phyloP scores from a whole-genome alignment of 805 yeast genomes.

The Myxozyma mucilagina region DNA sequence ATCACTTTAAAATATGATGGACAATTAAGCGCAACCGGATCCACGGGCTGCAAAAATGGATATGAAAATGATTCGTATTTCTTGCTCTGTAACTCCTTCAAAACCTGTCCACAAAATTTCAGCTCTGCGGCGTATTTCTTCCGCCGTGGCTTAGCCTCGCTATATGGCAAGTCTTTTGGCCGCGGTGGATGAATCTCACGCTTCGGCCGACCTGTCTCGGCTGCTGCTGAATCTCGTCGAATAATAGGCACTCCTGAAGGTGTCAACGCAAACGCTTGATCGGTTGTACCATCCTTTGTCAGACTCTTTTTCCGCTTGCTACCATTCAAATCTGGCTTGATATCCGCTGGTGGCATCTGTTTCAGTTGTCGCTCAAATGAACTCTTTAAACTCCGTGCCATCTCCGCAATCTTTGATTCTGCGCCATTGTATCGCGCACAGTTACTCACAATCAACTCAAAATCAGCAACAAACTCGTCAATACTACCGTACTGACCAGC shows the following conservation, averaged over 20 bases:
- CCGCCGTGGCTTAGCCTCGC: slow-evolving; percentile 82
- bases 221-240: slow-evolving; percentile 66
- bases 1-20: slow-evolving; percentile 87
- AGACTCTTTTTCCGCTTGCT: slow-evolving; percentile 35
- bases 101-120: slow-evolving; percentile 75
- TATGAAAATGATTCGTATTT: slow-evolving; percentile 81
- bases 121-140: slow-evolving; percentile 89
- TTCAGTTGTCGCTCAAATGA: slow-evolving; percentile 91
- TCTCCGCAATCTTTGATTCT: slow-evolving; percentile 76
- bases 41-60: slow-evolving; percentile 93
- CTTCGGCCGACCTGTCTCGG: slow-evolving; percentile 69
- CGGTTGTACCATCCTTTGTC: slow-evolving; percentile 25
- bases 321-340: slow-evolving; percentile 27
- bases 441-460: slow-evolving; percentile 76
- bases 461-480: slow-evolving; percentile 63
- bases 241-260: slow-evolving; percentile 59
- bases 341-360: slow-evolving; percentile 71
- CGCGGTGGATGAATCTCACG: slow-evolving; percentile 96
- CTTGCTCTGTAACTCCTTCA: slow-evolving; percentile 79
- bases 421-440: slow-evolving; percentile 85
- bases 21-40: slow-evolving; percentile 88
- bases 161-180: slow-evolving; percentile 85
- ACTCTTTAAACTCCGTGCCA: slow-evolving; percentile 89
- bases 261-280: slow-evolving; percentile 40
- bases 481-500: slow-evolving; percentile 72